phyloP scores from a whole-genome alignment of 31 red algal species.

The Odonthalia washingtoniensis region DNA sequence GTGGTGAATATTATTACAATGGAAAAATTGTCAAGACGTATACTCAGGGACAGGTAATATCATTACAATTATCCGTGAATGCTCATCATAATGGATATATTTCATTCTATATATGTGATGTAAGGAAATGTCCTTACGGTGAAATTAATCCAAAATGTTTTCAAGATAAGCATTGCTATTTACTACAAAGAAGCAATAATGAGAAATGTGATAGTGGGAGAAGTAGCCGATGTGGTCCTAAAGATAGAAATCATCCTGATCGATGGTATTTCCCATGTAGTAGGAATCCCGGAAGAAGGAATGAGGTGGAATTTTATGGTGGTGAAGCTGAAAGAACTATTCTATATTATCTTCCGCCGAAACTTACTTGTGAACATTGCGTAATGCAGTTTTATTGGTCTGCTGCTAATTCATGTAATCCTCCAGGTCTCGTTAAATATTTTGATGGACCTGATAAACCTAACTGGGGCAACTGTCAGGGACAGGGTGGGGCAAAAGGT shows the following conservation, averaged over 20 bases:
- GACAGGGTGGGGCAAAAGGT: slow-evolving; percentile 33
- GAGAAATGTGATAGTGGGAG: slow-evolving; percentile 1
- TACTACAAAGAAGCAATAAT: neutral
- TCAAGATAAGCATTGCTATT: neutral
- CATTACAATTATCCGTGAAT: slow-evolving; percentile 1
- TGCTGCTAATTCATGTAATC: slow-evolving; percentile 74
- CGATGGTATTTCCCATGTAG: slow-evolving; percentile 53
- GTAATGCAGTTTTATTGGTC: slow-evolving; percentile 71
- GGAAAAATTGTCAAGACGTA: neutral
- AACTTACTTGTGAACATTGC: slow-evolving; percentile 35
- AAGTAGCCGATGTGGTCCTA: slow-evolving; percentile 12
- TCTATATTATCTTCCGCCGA: neutral
- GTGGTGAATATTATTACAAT: slow-evolving; percentile 13
- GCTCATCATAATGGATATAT: slow-evolving; percentile 34
- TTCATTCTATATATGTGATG: slow-evolving; percentile 42
- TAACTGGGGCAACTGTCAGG: slow-evolving; percentile 41
- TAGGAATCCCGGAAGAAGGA: neutral
- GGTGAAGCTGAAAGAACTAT: neutral
- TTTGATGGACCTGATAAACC: slow-evolving; percentile 61
- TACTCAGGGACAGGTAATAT: slow-evolving; percentile 26
- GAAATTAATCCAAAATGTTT: slow-evolving; percentile 42
- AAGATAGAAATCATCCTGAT: neutral
- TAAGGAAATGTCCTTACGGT: slow-evolving; percentile 32
- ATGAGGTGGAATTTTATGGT: neutral
- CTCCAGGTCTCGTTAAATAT: slow-evolving; percentile 50